Evolutionary conservation across 2,329 filamentous ascomycete species (phyloP).

Genomic region (Botryotinia narcissicola): DNA sequence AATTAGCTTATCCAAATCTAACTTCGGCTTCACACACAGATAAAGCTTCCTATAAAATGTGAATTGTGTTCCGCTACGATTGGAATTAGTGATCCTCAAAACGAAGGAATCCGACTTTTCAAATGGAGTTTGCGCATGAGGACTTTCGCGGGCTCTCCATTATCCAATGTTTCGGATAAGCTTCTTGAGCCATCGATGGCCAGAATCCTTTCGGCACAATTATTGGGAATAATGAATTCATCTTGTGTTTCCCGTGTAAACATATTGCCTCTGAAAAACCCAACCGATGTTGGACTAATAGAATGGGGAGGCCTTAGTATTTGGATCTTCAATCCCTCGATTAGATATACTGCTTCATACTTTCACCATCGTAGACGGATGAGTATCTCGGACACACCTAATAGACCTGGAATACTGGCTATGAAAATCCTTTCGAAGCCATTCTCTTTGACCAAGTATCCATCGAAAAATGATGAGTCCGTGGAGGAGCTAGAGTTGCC

Average conservation of each 20-base stretch:
- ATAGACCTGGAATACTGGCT: slow-evolving; percentile 21
- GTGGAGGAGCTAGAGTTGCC: slow-evolving; percentile 60
- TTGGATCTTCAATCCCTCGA: slow-evolving; percentile 14
- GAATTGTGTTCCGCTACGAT: slow-evolving; percentile 21
- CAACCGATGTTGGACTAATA: background rate
- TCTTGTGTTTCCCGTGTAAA: slow-evolving; percentile 18
- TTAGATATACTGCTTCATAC: slow-evolving; percentile 4
- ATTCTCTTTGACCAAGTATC: slow-evolving; percentile 21
- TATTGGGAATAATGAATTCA: slow-evolving; percentile 21
- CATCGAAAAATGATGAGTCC: slow-evolving; percentile 24
- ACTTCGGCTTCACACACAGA: background rate
- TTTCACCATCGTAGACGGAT: background rate
- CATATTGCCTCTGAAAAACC: slow-evolving; percentile 3
- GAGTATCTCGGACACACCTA: background rate
- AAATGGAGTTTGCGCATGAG: slow-evolving; percentile 33
- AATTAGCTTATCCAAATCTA: background rate
- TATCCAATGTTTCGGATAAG: background rate
- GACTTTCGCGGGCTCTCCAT: background rate
- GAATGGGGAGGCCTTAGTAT: background rate
- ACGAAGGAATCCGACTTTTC: slow-evolving; percentile 31
- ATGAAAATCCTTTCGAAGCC: slow-evolving; percentile 36
- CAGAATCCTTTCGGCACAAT: slow-evolving; percentile 27
- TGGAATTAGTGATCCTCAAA: slow-evolving; percentile 31
- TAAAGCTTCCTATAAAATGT: background rate
- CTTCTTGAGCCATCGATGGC: slow-evolving; percentile 22